A percentile compares a stretch with the other conserved stretches of the same genome.
phyloP scores from a whole-genome alignment of 116 monocot species.

The Phalaenopsis hybrid region DNA sequence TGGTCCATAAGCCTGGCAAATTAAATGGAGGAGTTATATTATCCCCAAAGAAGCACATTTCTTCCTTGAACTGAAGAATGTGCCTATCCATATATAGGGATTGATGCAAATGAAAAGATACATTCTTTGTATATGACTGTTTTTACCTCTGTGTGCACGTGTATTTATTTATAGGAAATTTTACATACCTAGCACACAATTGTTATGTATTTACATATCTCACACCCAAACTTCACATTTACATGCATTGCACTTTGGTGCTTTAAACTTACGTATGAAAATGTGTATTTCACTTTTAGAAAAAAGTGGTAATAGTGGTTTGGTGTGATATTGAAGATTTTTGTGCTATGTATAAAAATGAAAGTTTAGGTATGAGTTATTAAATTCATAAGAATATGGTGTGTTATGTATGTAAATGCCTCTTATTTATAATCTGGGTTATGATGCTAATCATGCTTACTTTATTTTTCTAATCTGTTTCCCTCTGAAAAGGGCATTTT shows the following conservation, averaged over 20 bases:
- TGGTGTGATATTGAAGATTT: too few species aligned
- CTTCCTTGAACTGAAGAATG: neutral
- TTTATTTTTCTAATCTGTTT: constrained; percentile 1
- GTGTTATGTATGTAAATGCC: neutral
- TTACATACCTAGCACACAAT: too few species aligned
- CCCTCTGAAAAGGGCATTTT: constrained; percentile 50
- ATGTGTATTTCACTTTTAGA: too few species aligned
- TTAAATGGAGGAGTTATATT: neutral
- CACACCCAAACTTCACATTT: too few species aligned
- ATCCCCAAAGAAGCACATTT: neutral
- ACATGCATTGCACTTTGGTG: too few species aligned
- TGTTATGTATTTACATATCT: too few species aligned
- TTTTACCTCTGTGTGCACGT: neutral
- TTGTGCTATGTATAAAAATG: too few species aligned
- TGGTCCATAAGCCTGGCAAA: neutral
- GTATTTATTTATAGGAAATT: neutral
- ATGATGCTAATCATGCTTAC: neutral
- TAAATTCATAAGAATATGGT: too few species aligned
- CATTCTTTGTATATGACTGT: neutral
- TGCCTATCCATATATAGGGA: neutral
- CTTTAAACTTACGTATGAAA: too few species aligned
- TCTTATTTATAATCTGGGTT: neutral
- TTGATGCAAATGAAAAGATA: neutral
- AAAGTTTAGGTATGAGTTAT: too few species aligned
- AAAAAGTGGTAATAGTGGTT: too few species aligned